Conservation (phyloP, 164 flowering plant genomes). For the Akebia trifoliata region DNA sequence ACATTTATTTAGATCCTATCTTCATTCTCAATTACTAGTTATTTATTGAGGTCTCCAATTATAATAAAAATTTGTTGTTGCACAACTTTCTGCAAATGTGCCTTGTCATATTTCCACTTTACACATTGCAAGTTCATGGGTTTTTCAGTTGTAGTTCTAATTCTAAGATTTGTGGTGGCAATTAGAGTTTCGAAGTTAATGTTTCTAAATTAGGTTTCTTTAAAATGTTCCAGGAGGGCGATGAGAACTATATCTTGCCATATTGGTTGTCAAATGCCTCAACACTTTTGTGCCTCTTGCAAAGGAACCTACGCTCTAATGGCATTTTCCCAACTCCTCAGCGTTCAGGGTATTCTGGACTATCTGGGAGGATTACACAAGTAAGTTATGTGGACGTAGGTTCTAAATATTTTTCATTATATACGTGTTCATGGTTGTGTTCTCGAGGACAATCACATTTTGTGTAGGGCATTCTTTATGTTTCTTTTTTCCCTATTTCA, state of each 20-base stretch:
- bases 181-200: not conserved
- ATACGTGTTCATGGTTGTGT: not conserved
- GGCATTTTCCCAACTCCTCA: slow-evolving; percentile 60
- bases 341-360: slow-evolving; percentile 56
- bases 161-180: too few relatives aligned
- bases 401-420: not conserved
- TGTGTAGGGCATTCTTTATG: not conserved
- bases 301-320: slow-evolving; percentile 65
- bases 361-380: slow-evolving; percentile 56
- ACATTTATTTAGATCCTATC: too few relatives aligned
- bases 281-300: slow-evolving; percentile 84
- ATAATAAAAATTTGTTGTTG: too few relatives aligned
- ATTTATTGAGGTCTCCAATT: too few relatives aligned
- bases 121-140: too few relatives aligned
- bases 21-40: too few relatives aligned
- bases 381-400: slow-evolving; percentile 27
- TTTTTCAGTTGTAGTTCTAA: too few relatives aligned
- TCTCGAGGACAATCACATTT: not conserved
- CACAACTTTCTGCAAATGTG: too few relatives aligned
- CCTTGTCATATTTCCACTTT: too few relatives aligned
- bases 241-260: slow-evolving; percentile 62
- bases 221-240: slow-evolving; percentile 54
- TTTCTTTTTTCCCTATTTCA: not conserved
- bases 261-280: slow-evolving; percentile 98
- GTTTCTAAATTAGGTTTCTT: slow-evolving; percentile 3